phyloP scores from a whole-genome alignment of 148 eudicot species.

The Bassia scoparia region DNA sequence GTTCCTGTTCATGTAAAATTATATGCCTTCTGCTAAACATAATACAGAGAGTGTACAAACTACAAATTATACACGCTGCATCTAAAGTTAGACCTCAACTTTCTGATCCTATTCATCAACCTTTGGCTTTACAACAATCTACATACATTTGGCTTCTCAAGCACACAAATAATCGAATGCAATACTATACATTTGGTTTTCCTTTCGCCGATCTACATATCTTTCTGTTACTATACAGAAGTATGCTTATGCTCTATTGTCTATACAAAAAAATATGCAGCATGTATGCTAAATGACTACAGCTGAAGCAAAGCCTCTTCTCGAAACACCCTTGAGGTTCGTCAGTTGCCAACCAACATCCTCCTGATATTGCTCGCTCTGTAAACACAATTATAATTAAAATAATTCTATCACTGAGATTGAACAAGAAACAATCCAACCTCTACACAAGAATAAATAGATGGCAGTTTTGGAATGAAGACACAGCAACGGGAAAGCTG shows the following conservation, averaged over 20 bases:
- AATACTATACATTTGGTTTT: background rate
- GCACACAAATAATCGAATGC: background rate
- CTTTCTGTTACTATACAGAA: too few species aligned
- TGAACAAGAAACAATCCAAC: background rate
- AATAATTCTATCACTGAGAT: background rate
- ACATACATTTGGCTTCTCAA: too few species aligned
- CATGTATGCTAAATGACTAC: slow-evolving; percentile 18
- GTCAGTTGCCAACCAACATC: slow-evolving; percentile 65
- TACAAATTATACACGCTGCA: too few species aligned
- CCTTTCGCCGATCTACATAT: background rate
- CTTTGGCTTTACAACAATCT: too few species aligned
- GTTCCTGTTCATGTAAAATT: too few species aligned
- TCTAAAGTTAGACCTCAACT: too few species aligned
- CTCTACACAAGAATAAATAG: background rate
- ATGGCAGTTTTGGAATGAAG: too few species aligned
- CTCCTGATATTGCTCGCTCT: slow-evolving; percentile 69
- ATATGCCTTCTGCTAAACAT: too few species aligned
- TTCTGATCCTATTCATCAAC: too few species aligned
- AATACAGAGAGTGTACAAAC: too few species aligned
- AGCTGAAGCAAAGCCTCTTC: slow-evolving; percentile 52
- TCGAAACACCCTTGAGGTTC: slow-evolving; percentile 44
- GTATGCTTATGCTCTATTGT: too few species aligned
- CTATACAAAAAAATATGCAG: background rate
- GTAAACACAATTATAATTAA: slow-evolving; percentile 8
- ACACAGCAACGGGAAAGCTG: background rate